Evolutionary conservation across 2,329 filamentous ascomycete species (phyloP).

Genomic region (Stenocarpella maydis): DNA sequence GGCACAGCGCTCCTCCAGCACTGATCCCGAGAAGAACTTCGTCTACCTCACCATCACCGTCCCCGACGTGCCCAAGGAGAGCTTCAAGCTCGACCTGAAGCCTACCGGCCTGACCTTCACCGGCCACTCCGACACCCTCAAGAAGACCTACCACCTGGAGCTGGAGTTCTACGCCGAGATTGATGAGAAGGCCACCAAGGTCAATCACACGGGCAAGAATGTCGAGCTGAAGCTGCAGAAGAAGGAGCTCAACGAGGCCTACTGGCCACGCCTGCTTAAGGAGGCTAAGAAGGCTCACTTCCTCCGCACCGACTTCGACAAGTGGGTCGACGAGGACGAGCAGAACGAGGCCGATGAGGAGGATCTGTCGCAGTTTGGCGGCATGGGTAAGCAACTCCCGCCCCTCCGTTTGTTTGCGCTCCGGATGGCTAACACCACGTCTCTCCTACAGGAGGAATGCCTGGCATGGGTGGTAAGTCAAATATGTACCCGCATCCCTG

Average conservation of each 20-base stretch:
- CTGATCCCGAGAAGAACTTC: constrained; percentile 88
- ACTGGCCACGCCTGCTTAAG: constrained; percentile 96
- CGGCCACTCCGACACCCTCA: constrained; percentile 83
- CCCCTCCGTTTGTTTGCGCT: neutral
- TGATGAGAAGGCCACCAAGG: constrained; percentile 83
- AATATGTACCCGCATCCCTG: neutral
- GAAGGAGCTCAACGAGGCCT: constrained; percentile 94
- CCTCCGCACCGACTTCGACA: constrained; percentile 98
- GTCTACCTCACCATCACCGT: constrained; percentile 92
- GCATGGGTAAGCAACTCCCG: constrained; percentile 63
- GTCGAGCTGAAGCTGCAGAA: constrained; percentile 93
- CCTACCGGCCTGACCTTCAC: constrained; percentile 80
- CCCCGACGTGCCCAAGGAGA: constrained; percentile 79
- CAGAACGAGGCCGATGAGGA: constrained; percentile 90
- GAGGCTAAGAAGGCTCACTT: constrained; percentile 89
- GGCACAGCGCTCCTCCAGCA: constrained; percentile 91
- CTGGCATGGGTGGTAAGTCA: constrained; percentile 60
- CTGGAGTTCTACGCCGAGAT: constrained; percentile 93
- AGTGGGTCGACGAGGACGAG: constrained; percentile 99
- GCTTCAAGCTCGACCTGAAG: constrained; percentile 85
- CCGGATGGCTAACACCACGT: constrained; percentile 35
- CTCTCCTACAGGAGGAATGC: constrained; percentile 58
- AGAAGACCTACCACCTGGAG: constrained; percentile 84
- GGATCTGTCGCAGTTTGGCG: constrained; percentile 72
- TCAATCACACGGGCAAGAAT: constrained; percentile 87